phyloP scores from a whole-genome alignment of 1,284 basidiomycete genomes.

The Porodaedalea pini region DNA sequence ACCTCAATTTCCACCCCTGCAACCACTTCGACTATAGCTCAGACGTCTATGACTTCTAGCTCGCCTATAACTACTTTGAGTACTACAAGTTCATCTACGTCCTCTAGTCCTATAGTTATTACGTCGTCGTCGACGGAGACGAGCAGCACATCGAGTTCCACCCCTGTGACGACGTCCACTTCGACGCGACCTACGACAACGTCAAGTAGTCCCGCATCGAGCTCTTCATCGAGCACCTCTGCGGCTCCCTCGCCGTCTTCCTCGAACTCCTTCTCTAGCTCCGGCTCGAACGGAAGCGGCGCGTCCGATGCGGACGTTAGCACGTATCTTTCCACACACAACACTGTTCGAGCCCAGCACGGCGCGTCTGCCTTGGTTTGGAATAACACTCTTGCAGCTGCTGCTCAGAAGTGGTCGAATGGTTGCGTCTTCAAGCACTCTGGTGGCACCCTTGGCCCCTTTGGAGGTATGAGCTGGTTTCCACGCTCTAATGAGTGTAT shows the following conservation, averaged over 20 bases:
- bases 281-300: not conserved
- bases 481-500: not conserved
- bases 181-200: not conserved
- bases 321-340: constrained; percentile 55
- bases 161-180: not conserved
- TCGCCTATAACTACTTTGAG: not conserved
- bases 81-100: not conserved
- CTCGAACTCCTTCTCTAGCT: not conserved
- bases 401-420: constrained; percentile 64
- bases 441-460: constrained; percentile 54
- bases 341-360: constrained; percentile 54
- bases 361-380: constrained; percentile 57
- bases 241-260: not conserved
- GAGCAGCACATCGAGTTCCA: not conserved
- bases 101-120: not conserved
- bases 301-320: constrained; percentile 26
- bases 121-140: not conserved
- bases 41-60: not conserved
- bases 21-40: not conserved
- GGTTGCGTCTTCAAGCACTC: constrained; percentile 62
- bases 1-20: not conserved
- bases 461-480: constrained; percentile 44
- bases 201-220: not conserved
- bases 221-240: not conserved
- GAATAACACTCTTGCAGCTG: constrained; percentile 49